A percentile compares a stretch with the other conserved stretches of the same genome.
These are phyloP conservation scores for Ramicandelaber brevisporus DNA, from an alignment of 192 early-diverging fungal species.

Conservation along the genomic window DNA sequence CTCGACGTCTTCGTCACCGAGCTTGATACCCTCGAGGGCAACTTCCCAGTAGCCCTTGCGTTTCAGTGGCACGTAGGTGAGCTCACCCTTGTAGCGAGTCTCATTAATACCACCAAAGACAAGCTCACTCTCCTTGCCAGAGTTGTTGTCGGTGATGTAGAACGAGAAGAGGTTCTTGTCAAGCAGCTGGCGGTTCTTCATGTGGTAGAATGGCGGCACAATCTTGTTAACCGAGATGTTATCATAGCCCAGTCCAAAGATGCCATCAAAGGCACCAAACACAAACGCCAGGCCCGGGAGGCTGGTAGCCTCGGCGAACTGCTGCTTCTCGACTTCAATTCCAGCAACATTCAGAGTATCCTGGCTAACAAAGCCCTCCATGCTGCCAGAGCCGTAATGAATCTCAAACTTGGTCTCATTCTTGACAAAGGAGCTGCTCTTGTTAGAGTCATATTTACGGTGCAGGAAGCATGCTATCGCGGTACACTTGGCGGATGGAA, in stretches of 20 bases:
- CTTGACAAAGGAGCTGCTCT: slow-evolving; percentile 30
- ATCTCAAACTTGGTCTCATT: slow-evolving; percentile 84
- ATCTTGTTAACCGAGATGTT: slow-evolving; percentile 12
- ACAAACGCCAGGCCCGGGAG: slow-evolving; percentile 18
- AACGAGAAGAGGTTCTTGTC: slow-evolving; percentile 18
- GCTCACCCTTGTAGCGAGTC: slow-evolving; percentile 21
- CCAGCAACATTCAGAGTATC: slow-evolving; percentile 24
- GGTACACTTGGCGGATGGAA: slow-evolving; percentile 33
- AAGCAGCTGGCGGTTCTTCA: slow-evolving; percentile 14
- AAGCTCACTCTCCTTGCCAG: slow-evolving; percentile 14
- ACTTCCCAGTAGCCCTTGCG: slow-evolving; percentile 33
- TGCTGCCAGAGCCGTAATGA: slow-evolving; percentile 75
- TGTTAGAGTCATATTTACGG: slow-evolving; percentile 38
- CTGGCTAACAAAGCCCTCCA: slow-evolving; percentile 75
- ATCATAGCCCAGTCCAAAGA: slow-evolving; percentile 22
- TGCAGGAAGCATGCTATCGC: slow-evolving; percentile 62
- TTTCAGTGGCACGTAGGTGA: slow-evolving; percentile 21
- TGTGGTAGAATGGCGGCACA: slow-evolving; percentile 15
- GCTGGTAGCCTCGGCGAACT: slow-evolving; percentile 16
- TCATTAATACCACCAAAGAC: slow-evolving; percentile 24
- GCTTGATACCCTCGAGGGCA: slow-evolving; percentile 16
- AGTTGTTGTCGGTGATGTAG: slow-evolving; percentile 12
- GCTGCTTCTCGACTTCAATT: slow-evolving; percentile 17
- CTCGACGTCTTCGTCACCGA: slow-evolving; percentile 16
- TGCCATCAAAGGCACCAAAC: slow-evolving; percentile 16